Percentiles rank a stretch among this genome's conserved stretches.
phyloP scores from a whole-genome alignment of 2,329 filamentous ascomycete genomes.

The Apiospora saccharicola region DNA sequence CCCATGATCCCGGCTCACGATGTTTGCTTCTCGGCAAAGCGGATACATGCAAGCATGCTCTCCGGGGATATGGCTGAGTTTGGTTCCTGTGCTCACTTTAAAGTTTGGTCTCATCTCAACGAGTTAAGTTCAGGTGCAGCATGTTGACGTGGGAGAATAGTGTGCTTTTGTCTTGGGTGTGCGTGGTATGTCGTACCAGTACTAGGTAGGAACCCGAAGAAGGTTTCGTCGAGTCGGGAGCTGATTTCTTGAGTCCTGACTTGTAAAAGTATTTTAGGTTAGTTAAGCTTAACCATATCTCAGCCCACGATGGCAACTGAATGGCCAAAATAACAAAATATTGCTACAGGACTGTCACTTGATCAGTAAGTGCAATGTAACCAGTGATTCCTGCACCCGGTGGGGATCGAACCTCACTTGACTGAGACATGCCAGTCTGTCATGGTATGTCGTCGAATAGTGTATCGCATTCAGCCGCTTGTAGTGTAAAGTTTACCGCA shows the following conservation, averaged over 20 bases:
- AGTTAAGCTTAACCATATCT: neutral
- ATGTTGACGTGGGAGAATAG: neutral
- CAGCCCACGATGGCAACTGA: neutral
- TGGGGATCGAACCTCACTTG: neutral
- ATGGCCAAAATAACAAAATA: neutral
- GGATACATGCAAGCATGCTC: neutral
- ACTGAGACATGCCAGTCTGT: neutral
- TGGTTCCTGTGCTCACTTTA: constrained; percentile 8
- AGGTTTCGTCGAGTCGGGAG: neutral
- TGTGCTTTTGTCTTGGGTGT: neutral
- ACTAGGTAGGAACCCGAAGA: neutral
- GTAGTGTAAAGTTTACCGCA: neutral
- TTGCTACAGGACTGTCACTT: neutral
- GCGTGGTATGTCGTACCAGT: neutral
- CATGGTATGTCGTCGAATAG: neutral
- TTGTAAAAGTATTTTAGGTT: neutral
- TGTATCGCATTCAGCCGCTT: neutral
- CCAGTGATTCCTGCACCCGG: neutral
- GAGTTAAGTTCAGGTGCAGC: neutral
- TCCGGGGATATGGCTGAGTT: neutral
- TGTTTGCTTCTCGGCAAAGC: neutral
- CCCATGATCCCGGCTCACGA: neutral
- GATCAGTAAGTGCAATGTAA: neutral
- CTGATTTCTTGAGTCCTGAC: neutral
- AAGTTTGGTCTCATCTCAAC: neutral